Evolutionary conservation across 768 basidiomycete genomes (phyloP).

Genomic region (Ephemerocybe angulata): DNA sequence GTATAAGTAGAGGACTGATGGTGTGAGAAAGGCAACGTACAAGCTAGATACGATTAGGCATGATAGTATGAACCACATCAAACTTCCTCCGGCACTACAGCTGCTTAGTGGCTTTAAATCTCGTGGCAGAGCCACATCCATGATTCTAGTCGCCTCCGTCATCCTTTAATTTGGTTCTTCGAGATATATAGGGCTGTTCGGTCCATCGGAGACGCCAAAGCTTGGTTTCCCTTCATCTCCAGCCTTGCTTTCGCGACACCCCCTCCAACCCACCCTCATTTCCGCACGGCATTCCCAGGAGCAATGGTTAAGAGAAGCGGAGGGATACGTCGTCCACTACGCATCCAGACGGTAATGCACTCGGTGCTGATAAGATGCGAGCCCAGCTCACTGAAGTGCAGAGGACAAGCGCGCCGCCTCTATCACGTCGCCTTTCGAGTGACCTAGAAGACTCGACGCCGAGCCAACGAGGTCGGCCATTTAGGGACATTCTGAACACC

Average conservation of each 20-base stretch:
- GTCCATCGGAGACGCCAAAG: not conserved
- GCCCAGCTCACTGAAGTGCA: too few relatives aligned
- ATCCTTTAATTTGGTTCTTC: not conserved
- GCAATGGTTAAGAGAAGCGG: constrained; percentile 1
- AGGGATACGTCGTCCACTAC: not conserved
- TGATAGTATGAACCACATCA: constrained; percentile 1
- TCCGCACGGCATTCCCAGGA: not conserved
- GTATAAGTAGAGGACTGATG: not conserved
- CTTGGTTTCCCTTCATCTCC: not conserved
- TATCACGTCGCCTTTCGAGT: not conserved
- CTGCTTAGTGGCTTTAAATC: not conserved
- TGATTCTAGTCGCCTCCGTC: constrained; percentile 7
- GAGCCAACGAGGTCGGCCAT: not conserved
- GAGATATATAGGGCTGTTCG: not conserved
- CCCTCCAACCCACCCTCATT: not conserved
- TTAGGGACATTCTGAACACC: not conserved
- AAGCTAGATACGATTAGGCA: constrained; percentile 3
- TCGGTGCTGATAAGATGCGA: too few relatives aligned
- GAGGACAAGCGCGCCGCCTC: too few relatives aligned
- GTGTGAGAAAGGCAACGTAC: constrained; percentile 3
- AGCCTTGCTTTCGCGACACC: not conserved
- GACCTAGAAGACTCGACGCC: not conserved
- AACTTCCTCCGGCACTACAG: constrained; percentile 3
- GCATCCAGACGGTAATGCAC: not conserved
- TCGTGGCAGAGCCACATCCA: constrained; percentile 2